These are phyloP conservation scores for Agrocybe chaxingu DNA, from an alignment of 768 basidiomycete species.

Conservation along the genomic window DNA sequence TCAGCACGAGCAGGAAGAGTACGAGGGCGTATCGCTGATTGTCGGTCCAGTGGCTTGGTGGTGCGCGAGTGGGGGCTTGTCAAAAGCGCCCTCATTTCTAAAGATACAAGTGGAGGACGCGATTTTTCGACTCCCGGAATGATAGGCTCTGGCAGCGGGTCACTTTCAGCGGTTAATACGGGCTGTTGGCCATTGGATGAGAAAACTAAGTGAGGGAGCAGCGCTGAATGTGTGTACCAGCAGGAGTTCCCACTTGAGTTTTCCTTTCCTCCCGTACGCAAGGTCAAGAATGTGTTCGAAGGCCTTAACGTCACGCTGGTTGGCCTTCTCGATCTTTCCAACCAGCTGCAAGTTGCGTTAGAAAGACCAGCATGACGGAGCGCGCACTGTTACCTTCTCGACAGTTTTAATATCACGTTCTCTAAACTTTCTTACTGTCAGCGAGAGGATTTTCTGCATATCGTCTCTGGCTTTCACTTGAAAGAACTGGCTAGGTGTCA, in stretches of 20 bases:
- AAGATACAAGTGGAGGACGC: slow-evolving; percentile 63
- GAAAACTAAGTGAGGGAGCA: neutral
- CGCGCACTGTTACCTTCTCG: slow-evolving; percentile 37
- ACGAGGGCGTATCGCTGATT: slow-evolving; percentile 46
- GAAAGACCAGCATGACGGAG: neutral
- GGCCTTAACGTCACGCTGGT: slow-evolving; percentile 41
- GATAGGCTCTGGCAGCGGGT: slow-evolving; percentile 40
- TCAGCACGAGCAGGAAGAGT: slow-evolving; percentile 55
- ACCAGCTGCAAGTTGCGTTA: slow-evolving; percentile 40
- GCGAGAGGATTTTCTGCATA: slow-evolving; percentile 42
- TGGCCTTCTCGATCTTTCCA: slow-evolving; percentile 51
- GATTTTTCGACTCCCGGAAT: slow-evolving; percentile 51
- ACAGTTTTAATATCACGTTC: slow-evolving; percentile 45
- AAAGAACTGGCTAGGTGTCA: slow-evolving; percentile 55
- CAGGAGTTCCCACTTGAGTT: slow-evolving; percentile 64
- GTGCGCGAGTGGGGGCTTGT: slow-evolving; percentile 44
- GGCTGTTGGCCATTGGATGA: slow-evolving; percentile 36
- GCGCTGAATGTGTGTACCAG: slow-evolving; percentile 38
- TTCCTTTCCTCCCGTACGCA: slow-evolving; percentile 77
- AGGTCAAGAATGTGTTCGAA: slow-evolving; percentile 59
- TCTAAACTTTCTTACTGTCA: slow-evolving; percentile 27
- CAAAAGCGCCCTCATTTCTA: slow-evolving; percentile 61
- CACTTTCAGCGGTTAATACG: slow-evolving; percentile 44
- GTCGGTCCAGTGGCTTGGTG: slow-evolving; percentile 39
- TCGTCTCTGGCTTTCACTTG: slow-evolving; percentile 57